Evolutionary conservation across 176 grass and related monocot genomes (phyloP), one percentile per base, ranked within the genome.

Genomic region (Eleusine indica): DNA sequence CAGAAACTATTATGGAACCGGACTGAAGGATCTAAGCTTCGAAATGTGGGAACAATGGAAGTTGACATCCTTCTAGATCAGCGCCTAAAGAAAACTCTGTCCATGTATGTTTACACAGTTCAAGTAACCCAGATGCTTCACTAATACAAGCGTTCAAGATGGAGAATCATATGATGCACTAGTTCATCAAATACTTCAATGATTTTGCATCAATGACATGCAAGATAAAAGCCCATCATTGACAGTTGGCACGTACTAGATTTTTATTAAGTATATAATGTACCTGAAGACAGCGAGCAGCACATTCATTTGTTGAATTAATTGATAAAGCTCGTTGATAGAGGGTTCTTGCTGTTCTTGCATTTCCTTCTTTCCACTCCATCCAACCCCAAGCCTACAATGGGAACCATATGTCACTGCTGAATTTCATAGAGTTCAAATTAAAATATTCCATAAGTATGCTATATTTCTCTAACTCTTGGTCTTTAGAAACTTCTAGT

Each of bases 301-400:
- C 96, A 83, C 91, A 90, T 78, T 95, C 96, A 91, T 81, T 90
- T 3, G 93, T 93, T 70, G 90, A 91, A 90, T 98, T 94, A 71
- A 98, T 87, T 43, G 93, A 88, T 48, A 98, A 51, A 85, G 93
- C 93, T 91, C 89, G 93, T 86, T 88, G 91, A 80, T 98, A 98
- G 70, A 98, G 83, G 74, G 94, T 86, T 79, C 89, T 91, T 85
- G 96, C 96, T 74, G 87, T 91, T 86, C 82, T 90, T 7, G 84
- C 85, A 61, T 98, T 98, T 89, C 92, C 87, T 89, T 95, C 96
- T 88, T 95, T 98, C 96, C 96, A 98, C 70, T 98, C 96, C 96
- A 98, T 95, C 96, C 96, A 98, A 6, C 96, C 96, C 96, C 96
- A 98, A 75, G 96, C 91, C 96, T 98, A 81, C 21, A 94, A 71